Conservation (phyloP, 2,329 filamentous ascomycete species). For the Botrytis deweyae region DNA sequence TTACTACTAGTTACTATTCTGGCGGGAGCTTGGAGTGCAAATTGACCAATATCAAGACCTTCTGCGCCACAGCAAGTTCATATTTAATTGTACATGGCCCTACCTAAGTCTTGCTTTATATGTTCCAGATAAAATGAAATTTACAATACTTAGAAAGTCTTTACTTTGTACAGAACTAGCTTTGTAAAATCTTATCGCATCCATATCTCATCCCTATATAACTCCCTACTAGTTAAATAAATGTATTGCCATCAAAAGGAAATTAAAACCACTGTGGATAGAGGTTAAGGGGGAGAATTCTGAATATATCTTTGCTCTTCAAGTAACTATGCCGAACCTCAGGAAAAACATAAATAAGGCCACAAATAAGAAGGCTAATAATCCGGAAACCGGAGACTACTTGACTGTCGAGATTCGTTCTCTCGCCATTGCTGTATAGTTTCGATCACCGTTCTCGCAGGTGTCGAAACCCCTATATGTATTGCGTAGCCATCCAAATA, state of each 20-base stretch:
- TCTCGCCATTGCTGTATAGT: not conserved
- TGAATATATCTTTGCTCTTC: fast-evolving
- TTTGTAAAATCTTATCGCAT: not conserved
- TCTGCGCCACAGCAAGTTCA: too few relatives aligned
- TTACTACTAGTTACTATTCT: too few relatives aligned
- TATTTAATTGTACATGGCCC: too few relatives aligned
- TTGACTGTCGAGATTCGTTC: not conserved
- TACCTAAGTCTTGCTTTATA: too few relatives aligned
- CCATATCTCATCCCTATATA: not conserved
- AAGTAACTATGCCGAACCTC: not conserved
- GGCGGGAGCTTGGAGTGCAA: too few relatives aligned
- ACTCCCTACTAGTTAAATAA: not conserved
- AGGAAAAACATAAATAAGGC: not conserved
- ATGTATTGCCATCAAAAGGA: not conserved
- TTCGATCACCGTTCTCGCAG: not conserved
- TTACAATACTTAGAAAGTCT: too few relatives aligned
- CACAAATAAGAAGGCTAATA: not conserved
- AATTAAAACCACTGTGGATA: too few relatives aligned
- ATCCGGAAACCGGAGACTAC: fast-evolving
- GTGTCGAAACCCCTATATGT: not conserved
- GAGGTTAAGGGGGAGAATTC: not conserved
- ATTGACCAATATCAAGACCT: too few relatives aligned
- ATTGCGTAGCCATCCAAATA: not conserved
- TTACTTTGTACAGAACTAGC: too few relatives aligned
- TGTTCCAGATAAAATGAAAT: too few relatives aligned